phyloP scores from a whole-genome alignment of 441 rosid species.

The Cnidoscolus chayamansa region DNA sequence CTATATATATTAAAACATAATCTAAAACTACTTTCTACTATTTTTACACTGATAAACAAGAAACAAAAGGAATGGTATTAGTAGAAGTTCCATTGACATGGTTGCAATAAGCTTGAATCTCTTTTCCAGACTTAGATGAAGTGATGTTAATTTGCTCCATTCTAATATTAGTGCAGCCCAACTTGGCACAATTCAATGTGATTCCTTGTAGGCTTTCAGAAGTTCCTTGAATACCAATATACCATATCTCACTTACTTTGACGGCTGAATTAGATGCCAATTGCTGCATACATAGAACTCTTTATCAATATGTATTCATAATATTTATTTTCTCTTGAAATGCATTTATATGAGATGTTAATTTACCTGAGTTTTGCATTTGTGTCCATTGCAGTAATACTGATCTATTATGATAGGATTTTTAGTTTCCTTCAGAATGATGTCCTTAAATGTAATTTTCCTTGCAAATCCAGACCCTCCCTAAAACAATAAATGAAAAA shows the following conservation, averaged over 20 bases:
- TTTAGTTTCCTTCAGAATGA: slow-evolving; percentile 15
- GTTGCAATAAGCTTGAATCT: slow-evolving; percentile 17
- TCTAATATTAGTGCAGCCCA: slow-evolving; percentile 32
- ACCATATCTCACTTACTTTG: slow-evolving; percentile 32
- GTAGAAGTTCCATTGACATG: slow-evolving; percentile 32
- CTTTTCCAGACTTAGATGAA: slow-evolving; percentile 13
- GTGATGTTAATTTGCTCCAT: slow-evolving; percentile 26
- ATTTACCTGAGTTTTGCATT: slow-evolving; percentile 8
- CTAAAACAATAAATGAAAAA: slow-evolving; percentile 6
- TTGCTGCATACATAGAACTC: slow-evolving; percentile 7
- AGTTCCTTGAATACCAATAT: slow-evolving; percentile 28
- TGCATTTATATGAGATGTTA: neutral
- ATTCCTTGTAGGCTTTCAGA: slow-evolving; percentile 30
- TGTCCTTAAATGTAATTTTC: slow-evolving; percentile 27
- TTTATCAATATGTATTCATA: slow-evolving; percentile 14
- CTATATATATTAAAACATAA: neutral
- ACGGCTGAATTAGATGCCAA: neutral
- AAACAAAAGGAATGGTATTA: slow-evolving; percentile 20
- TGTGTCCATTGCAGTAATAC: slow-evolving; percentile 17
- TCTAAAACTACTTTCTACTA: too few relatives aligned
- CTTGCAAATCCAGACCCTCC: slow-evolving; percentile 36
- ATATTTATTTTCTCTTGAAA: neutral
- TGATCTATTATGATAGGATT: slow-evolving; percentile 42
- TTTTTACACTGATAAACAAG: slow-evolving; percentile 23
- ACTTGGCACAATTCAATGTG: slow-evolving; percentile 27